Evolutionary conservation across 208 protist species (phyloP).

Genomic region (Porcisia deanei): DNA sequence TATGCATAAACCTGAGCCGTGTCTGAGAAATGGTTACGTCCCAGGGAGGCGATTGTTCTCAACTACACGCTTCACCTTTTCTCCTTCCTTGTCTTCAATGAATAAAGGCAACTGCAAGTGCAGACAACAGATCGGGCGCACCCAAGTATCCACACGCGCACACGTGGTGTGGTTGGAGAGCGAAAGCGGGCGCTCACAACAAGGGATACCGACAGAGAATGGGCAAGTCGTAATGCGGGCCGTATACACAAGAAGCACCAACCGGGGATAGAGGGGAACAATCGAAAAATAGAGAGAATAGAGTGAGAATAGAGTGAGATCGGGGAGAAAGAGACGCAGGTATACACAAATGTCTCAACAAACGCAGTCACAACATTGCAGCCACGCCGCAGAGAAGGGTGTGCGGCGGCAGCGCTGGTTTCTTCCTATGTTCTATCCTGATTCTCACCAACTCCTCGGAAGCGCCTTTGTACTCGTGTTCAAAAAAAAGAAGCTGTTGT

Average conservation of each 20-base stretch:
- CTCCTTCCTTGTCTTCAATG: neutral
- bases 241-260: neutral
- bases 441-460: neutral
- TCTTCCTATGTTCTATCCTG: neutral
- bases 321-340: neutral
- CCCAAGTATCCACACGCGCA: too few relatives aligned
- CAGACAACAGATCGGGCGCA: neutral
- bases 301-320: neutral
- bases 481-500: neutral
- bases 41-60: neutral
- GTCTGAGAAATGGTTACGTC: neutral
- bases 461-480: neutral
- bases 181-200: too few relatives aligned
- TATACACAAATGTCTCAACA: neutral
- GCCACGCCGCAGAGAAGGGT: neutral
- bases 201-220: too few relatives aligned
- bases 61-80: neutral
- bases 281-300: neutral
- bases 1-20: constrained; percentile 23
- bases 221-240: too few relatives aligned
- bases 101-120: neutral
- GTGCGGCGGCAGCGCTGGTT: neutral
- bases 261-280: neutral
- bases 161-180: too few relatives aligned
- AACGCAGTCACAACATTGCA: neutral